Base-by-base conservation (phyloP, 306 rosid species). In the Cicer judaicum region DNA sequence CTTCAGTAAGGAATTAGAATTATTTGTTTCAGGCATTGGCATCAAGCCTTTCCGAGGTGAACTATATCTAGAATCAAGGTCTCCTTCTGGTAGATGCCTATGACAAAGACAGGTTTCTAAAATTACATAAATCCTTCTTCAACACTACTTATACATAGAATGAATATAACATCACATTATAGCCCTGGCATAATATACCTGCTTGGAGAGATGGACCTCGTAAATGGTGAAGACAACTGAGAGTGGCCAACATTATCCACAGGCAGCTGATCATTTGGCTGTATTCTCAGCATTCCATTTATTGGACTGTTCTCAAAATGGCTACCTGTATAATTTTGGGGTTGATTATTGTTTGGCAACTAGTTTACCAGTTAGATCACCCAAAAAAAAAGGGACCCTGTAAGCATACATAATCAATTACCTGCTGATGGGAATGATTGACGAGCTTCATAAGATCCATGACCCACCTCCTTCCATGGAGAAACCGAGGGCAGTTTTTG, bases 41-140 rank as follows among this genome's bases (percentile, higher is more conserved):
- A 91, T 75, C 84, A 90, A 68, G 64, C 91, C 97, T 40, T 87
- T 89, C 55, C 80, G 88, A 59, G 87, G 87, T 18, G 78, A 72
- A 82, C 82, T 85, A 64, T 73, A 64, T 71, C 75, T 85, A 52
- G 89, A 77, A 75, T 85, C 93, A 79, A 80, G 74, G 36, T 86
- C 92, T 73, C 89, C 90, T 76, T 83, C 92, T 47, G 77, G 73
- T 49, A 80, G 82, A 68, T 81, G 81, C 89, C 98, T 93, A 83
- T 70, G 63, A 76, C 44, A 79, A 64, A 74, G 46, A 79, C 38
- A 79, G 63, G 53, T 64, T 76, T 71, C 72, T 40, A 42, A 65
- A 82, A 59, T 76, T 65, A 71, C 63, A 41, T 34, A 69, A 68
- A 13, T 63, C 78, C 57, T 70, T 70, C 75, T 62, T 64, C 38